Evolutionary conservation across 192 early-diverging fungal genomes (phyloP).

Genomic region (Diversispora eburnea): DNA sequence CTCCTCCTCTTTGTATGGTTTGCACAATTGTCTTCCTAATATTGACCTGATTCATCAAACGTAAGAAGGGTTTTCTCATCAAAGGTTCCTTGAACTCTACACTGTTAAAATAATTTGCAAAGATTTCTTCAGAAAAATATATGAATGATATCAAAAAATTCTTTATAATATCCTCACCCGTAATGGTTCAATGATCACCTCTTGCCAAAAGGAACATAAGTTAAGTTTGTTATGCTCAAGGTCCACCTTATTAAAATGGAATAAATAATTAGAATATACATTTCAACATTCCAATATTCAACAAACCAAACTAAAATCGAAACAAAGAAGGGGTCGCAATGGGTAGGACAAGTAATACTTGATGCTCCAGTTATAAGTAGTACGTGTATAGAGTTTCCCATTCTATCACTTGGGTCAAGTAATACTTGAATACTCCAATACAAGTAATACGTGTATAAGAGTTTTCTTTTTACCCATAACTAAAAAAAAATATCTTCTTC

Average conservation of each 20-base stretch:
- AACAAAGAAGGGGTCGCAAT: conserved; percentile 19
- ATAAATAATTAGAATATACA: conserved; percentile 21
- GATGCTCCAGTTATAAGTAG: conserved; percentile 16
- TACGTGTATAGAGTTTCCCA: conserved; percentile 15
- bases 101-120: conserved; percentile 5
- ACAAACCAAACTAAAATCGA: conserved; percentile 7
- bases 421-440: conserved; percentile 3
- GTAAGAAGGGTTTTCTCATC: conserved; percentile 13
- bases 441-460: conserved; percentile 15
- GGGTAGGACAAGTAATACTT: background rate
- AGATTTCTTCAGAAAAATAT: background rate
- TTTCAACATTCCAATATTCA: background rate
- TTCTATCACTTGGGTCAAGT: conserved; percentile 15
- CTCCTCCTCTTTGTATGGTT: conserved; percentile 1
- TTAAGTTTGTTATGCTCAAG: conserved; percentile 3
- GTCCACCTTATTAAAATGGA: conserved; percentile 21
- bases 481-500: conserved; percentile 1
- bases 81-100: background rate
- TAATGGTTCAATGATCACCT: conserved; percentile 14
- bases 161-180: background rate
- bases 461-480: background rate
- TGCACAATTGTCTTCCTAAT: conserved; percentile 5
- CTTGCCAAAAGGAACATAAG: conserved; percentile 16
- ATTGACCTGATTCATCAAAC: conserved; percentile 9
- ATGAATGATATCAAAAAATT: conserved; percentile 11